Evolutionary conservation across 306 rosid species (phyloP), one percentile per base, ranked within the genome.

Genomic region (Fragaria nilgerrensis): DNA sequence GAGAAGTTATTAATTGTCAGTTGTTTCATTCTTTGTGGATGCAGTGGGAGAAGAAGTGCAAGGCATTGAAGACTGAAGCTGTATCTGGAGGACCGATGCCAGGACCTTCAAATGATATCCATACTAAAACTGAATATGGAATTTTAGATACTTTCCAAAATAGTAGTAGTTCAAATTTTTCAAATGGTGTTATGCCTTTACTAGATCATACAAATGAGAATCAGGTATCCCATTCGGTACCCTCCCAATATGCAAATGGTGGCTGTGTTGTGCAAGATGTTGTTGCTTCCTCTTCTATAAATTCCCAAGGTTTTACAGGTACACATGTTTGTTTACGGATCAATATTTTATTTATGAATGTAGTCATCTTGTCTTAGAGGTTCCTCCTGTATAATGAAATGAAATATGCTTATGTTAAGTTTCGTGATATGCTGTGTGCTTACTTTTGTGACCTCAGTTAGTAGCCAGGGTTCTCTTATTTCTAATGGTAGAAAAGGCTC

Each of bases 141-240:
- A 89, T 85, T 88, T 70, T 78, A 79, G 89, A 86, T 95, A 92
- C 69, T 88, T 88, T 81, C 81, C 86, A 82, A 82, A 86, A 84
- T 90, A 79, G 73, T 85, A 83, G 78, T 89, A 85, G 85, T 76
- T 87, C 90, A 45, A 82, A 82, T 82, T 67, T 87, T 81, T 88
- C 96, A 78, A 88, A 86, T 87, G 81, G 73, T 88, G 93, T 92
- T 88, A 84, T 95, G 84, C 99, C 99, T 95, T 92, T 95, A 89
- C 99, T 81, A 77, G 70, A 73, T 79, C 73, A 86, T 91, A 90
- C 99, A 41, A 88, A 90, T 88, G 97, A 95, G 99, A 70, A 85
- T 90, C 97, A 92, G 97, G 87, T 89, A 84, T 86, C 92, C 77
- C 47, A 86, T 90, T 86, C 96, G 75, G 93, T 82, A 75, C 72